phyloP scores from a whole-genome alignment of 768 basidiomycete species.

The Harrya chromipes region DNA sequence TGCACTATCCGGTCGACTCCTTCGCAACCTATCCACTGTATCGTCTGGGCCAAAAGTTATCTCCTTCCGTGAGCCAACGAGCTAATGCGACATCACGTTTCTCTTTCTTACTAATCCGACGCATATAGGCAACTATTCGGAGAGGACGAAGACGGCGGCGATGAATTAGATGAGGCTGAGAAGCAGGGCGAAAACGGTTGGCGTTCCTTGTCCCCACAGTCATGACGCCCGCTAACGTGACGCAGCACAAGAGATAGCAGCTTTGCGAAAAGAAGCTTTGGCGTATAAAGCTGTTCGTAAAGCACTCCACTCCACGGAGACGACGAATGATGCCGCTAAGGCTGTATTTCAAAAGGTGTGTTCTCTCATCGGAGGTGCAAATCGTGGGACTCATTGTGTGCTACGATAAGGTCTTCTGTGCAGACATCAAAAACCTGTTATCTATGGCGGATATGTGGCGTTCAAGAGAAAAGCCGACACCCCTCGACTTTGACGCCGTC shows the following conservation, averaged over 20 bases:
- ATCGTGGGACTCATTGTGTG: constrained; percentile 1
- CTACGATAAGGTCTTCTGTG: constrained; percentile 68
- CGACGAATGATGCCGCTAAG: constrained; percentile 52
- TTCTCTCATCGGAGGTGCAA: neutral
- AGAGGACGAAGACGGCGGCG: constrained; percentile 78
- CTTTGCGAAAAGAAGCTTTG: constrained; percentile 82
- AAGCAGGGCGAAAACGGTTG: constrained; percentile 91
- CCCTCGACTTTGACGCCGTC: constrained; percentile 81
- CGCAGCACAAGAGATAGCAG: constrained; percentile 84
- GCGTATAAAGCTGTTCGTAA: constrained; percentile 82
- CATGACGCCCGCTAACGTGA: neutral
- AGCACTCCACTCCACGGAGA: constrained; percentile 50
- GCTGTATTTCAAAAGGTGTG: constrained; percentile 81
- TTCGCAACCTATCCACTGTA: constrained; percentile 96
- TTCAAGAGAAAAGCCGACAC: constrained; percentile 77
- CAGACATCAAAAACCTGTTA: constrained; percentile 85
- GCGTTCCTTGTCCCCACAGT: neutral
- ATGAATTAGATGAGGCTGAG: constrained; percentile 89
- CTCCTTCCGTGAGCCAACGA: constrained; percentile 69
- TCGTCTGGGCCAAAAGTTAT: constrained; percentile 98
- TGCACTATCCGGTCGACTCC: constrained; percentile 98
- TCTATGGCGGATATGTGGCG: constrained; percentile 99
- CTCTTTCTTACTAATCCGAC: neutral
- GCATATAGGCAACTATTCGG: constrained; percentile 83
- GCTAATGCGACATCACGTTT: neutral